Base-by-base conservation (phyloP, 768 basidiomycete species). In the Tylopilus intermedius region DNA sequence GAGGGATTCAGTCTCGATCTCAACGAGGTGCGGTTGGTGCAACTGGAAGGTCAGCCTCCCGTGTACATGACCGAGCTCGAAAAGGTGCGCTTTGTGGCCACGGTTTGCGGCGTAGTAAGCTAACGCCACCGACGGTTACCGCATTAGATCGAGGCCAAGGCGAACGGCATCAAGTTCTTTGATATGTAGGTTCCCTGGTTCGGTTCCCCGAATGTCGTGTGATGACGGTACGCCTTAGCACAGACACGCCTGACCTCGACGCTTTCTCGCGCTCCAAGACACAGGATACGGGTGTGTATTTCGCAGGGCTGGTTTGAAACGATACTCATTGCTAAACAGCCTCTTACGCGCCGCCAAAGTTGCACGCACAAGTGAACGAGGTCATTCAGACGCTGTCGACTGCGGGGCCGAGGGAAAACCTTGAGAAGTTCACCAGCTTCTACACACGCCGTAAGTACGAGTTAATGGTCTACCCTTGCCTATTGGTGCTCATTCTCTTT, bases 51-150 rank as follows among this genome's bases (percentile, higher is more conserved):
- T 33, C 73, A 82, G 62, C 73, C 73, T 10, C 86, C 90, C 4
- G 78, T 86, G 47, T 87, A 82, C 86, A 86, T 93, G 73, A 81
- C 91, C 13, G 94, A 96, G 70, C 71, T 88, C n/a, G 86, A 94
- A 60, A 96, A 95, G 84, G 88, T 87, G 29, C 8, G 59, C 18
- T 30, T 24, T 33, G 10, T 27, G 11, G 18, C 22, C 7, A 21
- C 8, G 5, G 38, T 18, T 2, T 13, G 21, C 15, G 29, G 5
- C 14, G 14, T 22, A 2, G 18, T 15, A 18, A 37, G 43, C 50
- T 42, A 1, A 59, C 30, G 11, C 37, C 7, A 35, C 40, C 9
- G 3, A 4, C 27, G 2, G 2, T 40, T 41, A 4, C 24, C 14
- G 14, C 18, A 15, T 30, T 51, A 92, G 90, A 86, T 94, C 55